Evolutionary conservation across 2,329 filamentous ascomycete species (phyloP), one percentile per base, ranked within the genome.

Genomic region (Colletotrichum falcatum): DNA sequence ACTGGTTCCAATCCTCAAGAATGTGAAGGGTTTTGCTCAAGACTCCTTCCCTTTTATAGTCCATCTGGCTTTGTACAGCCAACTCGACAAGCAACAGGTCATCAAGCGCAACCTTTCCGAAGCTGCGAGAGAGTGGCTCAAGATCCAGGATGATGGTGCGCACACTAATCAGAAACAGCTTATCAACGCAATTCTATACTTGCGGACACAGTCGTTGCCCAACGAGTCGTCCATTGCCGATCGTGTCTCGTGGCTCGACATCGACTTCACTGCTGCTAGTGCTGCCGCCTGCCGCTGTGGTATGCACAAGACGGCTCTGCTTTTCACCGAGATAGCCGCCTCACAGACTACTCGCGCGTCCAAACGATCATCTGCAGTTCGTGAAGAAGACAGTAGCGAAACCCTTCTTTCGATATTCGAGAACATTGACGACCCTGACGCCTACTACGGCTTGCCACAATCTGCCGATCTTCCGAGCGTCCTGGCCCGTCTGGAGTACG

Each of bases 401-500:
- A 85, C 97, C 1, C 84, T 98, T 16, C 86, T 97, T 54, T 85
- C 88, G 0, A 95, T 99, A 3, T 99, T 96, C 78, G 92, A 94
- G 77, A 95, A 94, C 71, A 92, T 99, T 56, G 95, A 98, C 77
- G 97, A 99, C 76, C 95, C 95, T 1, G 96, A 99, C 79, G 92
- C 94, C 0, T 99, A 97, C 79, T 99, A 99, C 77, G 97, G 96
- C 5, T 87, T 98, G 9, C 89, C 93, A 51, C 92, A 97, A 79
- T 89, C 89, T 49, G 88, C 94, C 8, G 94, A 90, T 67, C 82
- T 99, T 20, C 85, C 88, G 20, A 94, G 92, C 14, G 92, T 98
- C 1, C 84, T 98, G 69, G 89, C 92, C 61, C 91, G 93, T 12
- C 86, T 98, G 5, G 94, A 97, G 74, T 95, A 98, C 77, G 96